phyloP scores from a whole-genome alignment of 2,329 filamentous ascomycete species.

The Colletotrichum higginsianum region DNA sequence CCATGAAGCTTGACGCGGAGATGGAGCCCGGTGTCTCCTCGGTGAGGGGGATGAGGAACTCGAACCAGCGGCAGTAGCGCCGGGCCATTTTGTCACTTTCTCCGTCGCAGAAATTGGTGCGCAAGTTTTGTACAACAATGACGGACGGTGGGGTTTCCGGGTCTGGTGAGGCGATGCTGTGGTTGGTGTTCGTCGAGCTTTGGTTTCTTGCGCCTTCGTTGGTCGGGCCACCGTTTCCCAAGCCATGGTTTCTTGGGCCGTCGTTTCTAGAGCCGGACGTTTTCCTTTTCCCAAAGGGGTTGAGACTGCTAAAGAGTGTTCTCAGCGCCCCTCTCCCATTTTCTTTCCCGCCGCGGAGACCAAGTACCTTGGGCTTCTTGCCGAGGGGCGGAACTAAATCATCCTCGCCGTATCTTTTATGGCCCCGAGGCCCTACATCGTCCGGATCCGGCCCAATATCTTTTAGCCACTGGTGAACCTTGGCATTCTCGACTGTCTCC shows the following conservation, averaged over 20 bases:
- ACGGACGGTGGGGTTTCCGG: not conserved
- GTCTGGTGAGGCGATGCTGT: not conserved
- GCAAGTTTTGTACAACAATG: not conserved
- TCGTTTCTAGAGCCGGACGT: not conserved
- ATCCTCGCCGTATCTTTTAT: conserved; percentile 15
- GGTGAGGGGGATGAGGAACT: conserved; percentile 1
- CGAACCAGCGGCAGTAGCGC: conserved; percentile 16
- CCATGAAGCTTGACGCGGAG: not conserved
- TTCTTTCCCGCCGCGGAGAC: conserved; percentile 19
- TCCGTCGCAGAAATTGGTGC: not conserved
- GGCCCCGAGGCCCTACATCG: not conserved
- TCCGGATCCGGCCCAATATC: not conserved
- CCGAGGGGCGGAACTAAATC: not conserved
- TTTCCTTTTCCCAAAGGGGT: conserved; percentile 3
- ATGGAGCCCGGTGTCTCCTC: conserved; percentile 2
- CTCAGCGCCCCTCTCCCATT: not conserved
- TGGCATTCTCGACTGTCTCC: not conserved
- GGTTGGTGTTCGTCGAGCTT: not conserved
- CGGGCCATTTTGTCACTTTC: conserved; percentile 4
- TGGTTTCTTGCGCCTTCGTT: not conserved
- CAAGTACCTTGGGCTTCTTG: conserved; percentile 2
- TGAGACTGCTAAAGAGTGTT: not conserved
- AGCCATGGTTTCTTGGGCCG: not conserved
- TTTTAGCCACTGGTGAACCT: not conserved
- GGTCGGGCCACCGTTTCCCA: not conserved